These are phyloP conservation scores for Clavispora fructus DNA, from an alignment of 805 yeast species.

Conservation along the genomic window DNA sequence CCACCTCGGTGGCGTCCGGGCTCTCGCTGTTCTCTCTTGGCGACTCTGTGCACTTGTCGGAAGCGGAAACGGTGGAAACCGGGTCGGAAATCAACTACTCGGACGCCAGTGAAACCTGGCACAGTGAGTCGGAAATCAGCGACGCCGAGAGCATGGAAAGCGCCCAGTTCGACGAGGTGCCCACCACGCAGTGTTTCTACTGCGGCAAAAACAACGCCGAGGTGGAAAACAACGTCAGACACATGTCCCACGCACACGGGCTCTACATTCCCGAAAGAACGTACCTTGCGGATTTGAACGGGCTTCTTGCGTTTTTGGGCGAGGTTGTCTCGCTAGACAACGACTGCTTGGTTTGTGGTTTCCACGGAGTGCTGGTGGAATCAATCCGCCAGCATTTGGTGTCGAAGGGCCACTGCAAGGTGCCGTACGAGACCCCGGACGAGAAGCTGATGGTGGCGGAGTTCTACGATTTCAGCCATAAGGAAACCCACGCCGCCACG, in stretches of 20 bases:
- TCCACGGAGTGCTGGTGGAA: constrained; percentile 35
- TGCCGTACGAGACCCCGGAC: constrained; percentile 42
- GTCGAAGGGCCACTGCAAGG: constrained; percentile 40
- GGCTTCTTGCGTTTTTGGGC: constrained; percentile 34
- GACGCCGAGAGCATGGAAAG: constrained; percentile 27
- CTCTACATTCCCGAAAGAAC: constrained; percentile 80
- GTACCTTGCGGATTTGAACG: constrained; percentile 53
- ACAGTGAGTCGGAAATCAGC: constrained; percentile 9
- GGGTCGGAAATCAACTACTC: constrained; percentile 45
- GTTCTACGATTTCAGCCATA: constrained; percentile 33
- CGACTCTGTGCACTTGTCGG: constrained; percentile 21
- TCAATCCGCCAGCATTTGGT: constrained; percentile 40
- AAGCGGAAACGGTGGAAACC: constrained; percentile 35
- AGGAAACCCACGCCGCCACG: constrained; percentile 6
- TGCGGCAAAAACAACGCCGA: constrained; percentile 52
- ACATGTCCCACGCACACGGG: constrained; percentile 80
- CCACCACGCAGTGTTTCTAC: constrained; percentile 49
- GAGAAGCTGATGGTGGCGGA: constrained; percentile 31
- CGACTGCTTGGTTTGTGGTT: constrained; percentile 43
- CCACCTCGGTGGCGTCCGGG: constrained; percentile 50
- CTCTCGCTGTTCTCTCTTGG: constrained; percentile 54
- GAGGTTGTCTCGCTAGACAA: constrained; percentile 34
- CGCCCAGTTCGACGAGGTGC: constrained; percentile 27
- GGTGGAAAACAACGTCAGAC: constrained; percentile 54
- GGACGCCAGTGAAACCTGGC: constrained; percentile 15